Evolutionary conservation across 176 grass and related monocot species (phyloP).

Genomic region (Canna indica): DNA sequence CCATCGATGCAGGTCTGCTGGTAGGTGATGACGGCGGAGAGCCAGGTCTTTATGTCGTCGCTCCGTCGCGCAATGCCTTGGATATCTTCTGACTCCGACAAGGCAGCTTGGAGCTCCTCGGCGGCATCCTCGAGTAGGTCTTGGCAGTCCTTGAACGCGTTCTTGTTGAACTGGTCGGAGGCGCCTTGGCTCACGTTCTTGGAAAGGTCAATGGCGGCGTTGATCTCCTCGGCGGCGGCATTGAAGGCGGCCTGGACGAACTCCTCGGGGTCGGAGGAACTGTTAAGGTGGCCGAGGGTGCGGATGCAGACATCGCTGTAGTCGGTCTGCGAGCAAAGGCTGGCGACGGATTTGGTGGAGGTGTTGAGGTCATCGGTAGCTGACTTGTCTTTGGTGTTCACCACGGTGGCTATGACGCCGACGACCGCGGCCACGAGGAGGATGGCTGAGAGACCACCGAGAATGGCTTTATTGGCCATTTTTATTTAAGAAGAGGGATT

Average conservation of each 20-base stretch:
- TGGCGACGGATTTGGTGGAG: conserved; percentile 30
- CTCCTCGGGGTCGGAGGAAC: conserved; percentile 33
- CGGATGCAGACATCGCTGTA: conserved; percentile 59
- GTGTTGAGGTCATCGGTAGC: background rate
- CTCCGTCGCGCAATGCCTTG: conserved; percentile 19
- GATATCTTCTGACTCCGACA: conserved; percentile 16
- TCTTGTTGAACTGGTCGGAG: conserved; percentile 27
- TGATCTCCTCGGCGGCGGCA: conserved; percentile 40
- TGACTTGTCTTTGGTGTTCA: conserved; percentile 21
- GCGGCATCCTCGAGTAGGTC: conserved; percentile 30
- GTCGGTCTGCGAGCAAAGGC: conserved; percentile 51
- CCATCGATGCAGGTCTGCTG: conserved; percentile 73
- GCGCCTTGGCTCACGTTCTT: conserved; percentile 29
- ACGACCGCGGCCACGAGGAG: conserved; percentile 60
- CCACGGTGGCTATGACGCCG: conserved; percentile 47
- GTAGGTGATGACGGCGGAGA: conserved; percentile 57
- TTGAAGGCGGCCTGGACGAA: conserved; percentile 35
- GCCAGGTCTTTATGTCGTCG: conserved; percentile 52
- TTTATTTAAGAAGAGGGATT: background rate
- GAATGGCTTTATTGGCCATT: conserved; percentile 52
- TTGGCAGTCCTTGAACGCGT: conserved; percentile 53
- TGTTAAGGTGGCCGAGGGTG: conserved; percentile 36
- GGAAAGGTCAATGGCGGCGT: conserved; percentile 21
- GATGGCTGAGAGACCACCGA: conserved; percentile 39
- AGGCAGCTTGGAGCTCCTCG: conserved; percentile 28